Evolutionary conservation across 805 yeast species (phyloP), one percentile per base, ranked within the genome.

Genomic region (Saccharomycopsis sp.): DNA sequence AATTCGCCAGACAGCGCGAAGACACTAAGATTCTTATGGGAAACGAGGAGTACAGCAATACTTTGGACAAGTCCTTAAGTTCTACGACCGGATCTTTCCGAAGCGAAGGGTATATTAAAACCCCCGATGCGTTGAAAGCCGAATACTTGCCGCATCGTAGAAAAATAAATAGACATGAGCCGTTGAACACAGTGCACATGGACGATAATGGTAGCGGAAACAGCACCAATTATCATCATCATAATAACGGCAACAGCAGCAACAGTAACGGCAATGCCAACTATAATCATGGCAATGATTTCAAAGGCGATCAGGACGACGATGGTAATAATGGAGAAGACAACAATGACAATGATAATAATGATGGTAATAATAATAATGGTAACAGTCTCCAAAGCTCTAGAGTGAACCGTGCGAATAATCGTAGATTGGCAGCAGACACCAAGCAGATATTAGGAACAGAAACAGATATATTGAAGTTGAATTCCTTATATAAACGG

Each of bases 371-470:
- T 9, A 66, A 64, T 15, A 47, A 60, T 2, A 52, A 51, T 9
- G 62, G 49, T 35, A 64, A 62, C 64, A 73, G 29, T 58, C 69
- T 78, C 8, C 86, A 86, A 62, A 86, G 91, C 60, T 89, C 96
- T 2, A 83, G 97, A 67, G 87, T 85, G 56, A 90, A 87, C 68
- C 81, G 97, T 67, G 96, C 94, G 15, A 85, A 86, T 64, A 89
- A 88, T 67, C 83, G 97, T 73, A 79, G 97, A 63, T 85, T 88
- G 67, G 97, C 88, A 2, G 97, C 94, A 24, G 97, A 89, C 69
- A 92, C 87, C 64, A 83, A 82, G 64, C 88, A 85, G 63, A 81
- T 84, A 65, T 78, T 89, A 64, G 94, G 94, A 49, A 78, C 89
- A 1, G 96, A 89, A 65, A 84, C 88, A 0, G 97, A 90, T 66